Conservation (phyloP, 371 early-diverging fungal genomes). For the Syncephalastrum racemosum region DNA sequence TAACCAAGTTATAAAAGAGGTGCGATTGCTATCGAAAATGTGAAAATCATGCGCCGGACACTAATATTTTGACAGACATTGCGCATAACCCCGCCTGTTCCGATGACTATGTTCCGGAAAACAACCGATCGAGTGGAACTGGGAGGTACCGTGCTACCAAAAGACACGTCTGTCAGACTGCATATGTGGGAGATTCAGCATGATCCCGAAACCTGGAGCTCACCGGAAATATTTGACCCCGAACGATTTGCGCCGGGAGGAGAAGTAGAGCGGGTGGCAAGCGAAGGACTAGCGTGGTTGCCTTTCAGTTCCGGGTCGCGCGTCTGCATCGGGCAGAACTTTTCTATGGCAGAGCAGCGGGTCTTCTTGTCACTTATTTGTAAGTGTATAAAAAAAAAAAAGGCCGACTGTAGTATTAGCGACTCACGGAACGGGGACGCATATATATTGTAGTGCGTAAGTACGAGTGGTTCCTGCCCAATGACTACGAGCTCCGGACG, state of each 20-base stretch:
- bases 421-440: background rate
- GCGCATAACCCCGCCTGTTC: slow-evolving; percentile 11
- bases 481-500: slow-evolving; percentile 7
- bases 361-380: slow-evolving; percentile 40
- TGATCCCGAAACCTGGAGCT: slow-evolving; percentile 12
- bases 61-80: slow-evolving; percentile 2
- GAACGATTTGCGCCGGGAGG: slow-evolving; percentile 21
- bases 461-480: slow-evolving; percentile 8
- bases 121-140: slow-evolving; percentile 6
- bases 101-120: slow-evolving; percentile 8
- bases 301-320: slow-evolving; percentile 23
- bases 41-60: background rate
- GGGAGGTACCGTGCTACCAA: background rate
- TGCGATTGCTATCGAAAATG: background rate
- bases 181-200: slow-evolving; percentile 9
- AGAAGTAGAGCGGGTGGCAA: slow-evolving; percentile 7
- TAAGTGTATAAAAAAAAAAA: slow-evolving; percentile 5
- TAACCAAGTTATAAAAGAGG: slow-evolving; percentile 16
- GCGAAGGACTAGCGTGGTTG: slow-evolving; percentile 9
- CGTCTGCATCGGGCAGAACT: slow-evolving; percentile 50
- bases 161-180: no score
- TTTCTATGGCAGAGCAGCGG: slow-evolving; percentile 23
- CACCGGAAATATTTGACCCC: slow-evolving; percentile 17
- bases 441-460: slow-evolving; percentile 9
- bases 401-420: background rate